A percentile compares a stretch with the other conserved stretches of the same genome.
Evolutionary conservation across 768 basidiomycete species (phyloP).

Genomic region (Pleurotus tuoliensis): DNA sequence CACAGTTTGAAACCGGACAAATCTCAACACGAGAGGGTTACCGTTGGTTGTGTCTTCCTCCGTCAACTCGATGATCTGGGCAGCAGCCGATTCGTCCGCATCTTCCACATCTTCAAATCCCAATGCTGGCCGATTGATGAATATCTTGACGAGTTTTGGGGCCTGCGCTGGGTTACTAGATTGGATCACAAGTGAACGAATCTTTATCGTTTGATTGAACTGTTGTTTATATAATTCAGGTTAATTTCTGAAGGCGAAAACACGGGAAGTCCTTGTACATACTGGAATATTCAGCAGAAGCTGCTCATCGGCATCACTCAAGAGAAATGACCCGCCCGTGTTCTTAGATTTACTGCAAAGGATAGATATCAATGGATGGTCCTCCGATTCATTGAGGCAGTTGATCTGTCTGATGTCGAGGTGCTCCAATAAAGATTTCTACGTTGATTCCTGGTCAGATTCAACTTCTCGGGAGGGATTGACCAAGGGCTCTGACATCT

Average conservation of each 20-base stretch:
- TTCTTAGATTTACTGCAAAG: conserved; percentile 41
- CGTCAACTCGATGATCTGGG: conserved; percentile 54
- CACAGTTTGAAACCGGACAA: conserved; percentile 68
- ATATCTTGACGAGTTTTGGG: conserved; percentile 59
- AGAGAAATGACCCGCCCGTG: conserved; percentile 41
- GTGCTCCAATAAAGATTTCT: conserved; percentile 54
- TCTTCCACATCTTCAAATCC: conserved; percentile 67
- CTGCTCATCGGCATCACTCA: conserved; percentile 73
- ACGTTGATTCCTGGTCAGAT: background rate
- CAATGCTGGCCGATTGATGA: conserved; percentile 54
- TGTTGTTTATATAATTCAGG: conserved; percentile 21
- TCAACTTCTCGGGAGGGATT: background rate
- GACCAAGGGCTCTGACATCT: conserved; percentile 14
- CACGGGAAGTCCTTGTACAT: conserved; percentile 19
- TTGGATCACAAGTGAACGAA: conserved; percentile 55
- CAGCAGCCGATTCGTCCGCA: conserved; percentile 41
- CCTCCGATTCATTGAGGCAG: conserved; percentile 63
- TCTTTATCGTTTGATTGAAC: conserved; percentile 69
- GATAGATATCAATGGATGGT: conserved; percentile 51
- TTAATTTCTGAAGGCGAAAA: background rate
- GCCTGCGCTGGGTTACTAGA: conserved; percentile 37
- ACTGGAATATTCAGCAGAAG: conserved; percentile 66
- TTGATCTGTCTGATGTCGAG: conserved; percentile 58
- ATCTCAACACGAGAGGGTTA: conserved; percentile 48
- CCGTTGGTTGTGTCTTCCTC: conserved; percentile 45